Base-by-base conservation (phyloP, 208 protist species). In the Histomonas meleagridis region DNA sequence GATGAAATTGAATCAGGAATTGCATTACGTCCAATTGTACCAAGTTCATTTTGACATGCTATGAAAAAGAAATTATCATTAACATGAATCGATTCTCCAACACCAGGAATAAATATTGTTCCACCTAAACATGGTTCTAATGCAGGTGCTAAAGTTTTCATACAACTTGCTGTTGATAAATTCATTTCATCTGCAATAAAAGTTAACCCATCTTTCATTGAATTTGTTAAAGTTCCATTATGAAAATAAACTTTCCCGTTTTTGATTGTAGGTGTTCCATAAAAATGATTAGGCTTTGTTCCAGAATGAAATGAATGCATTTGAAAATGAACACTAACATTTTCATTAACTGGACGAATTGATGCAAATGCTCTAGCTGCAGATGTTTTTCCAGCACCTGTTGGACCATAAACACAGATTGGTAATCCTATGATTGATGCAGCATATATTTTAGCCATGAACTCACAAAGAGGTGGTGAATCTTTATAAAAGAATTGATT, bases 111-210 rank as follows among this genome's bases (percentile, higher is more conserved):
- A 18, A 57, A 57, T 57, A 57, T 57, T 57, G 7, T 57, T 57
- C 18, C 53, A 21, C 53, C 53, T 57, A 57, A 21, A 57, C 53
- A 57, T 21, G 53, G 53, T 57, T 57, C 53, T 21, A 57, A 18
- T 57, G 53, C 53, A 57, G 53, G 53, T 21, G 53, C 53, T 21
- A 57, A 18, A 57, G 53, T 21, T 57, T 57, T 57, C 53, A 57
- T 57, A 18, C 51, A 7, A 16, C 18, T 32, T 9, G 10, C n/a
- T 16, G 26, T 4, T 18, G 76, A 40, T 18, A 86, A 46, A 86
- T 86, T 86, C 12, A 48, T 7, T 55, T 86, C 76, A 86, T 86
- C 76, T 18, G 76, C 76, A 55, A 86, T 86, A 48, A 86, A 86
- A 18, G 38, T n/a, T n/a, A 5, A 18, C 14, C 76, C 76, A 38